Evolutionary conservation across 1,284 basidiomycete species (phyloP), one percentile per base, ranked within the genome.

Genomic region (Rhodotorula glutinis): DNA sequence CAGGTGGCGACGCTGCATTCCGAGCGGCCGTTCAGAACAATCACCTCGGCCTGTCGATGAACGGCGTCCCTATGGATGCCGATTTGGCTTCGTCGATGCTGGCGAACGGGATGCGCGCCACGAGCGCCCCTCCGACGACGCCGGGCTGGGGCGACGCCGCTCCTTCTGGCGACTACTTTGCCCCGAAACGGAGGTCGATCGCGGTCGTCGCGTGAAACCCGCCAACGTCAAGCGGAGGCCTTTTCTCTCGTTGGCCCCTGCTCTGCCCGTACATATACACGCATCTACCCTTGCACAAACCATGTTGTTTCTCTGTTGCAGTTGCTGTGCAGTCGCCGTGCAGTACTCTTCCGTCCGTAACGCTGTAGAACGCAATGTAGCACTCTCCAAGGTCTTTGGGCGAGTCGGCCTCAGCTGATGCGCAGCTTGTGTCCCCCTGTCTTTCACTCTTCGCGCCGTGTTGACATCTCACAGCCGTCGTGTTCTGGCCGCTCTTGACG

Each of bases 111-210:
- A 16, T 53, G 23, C 49, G 62, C 23, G 49, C 55, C 29, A 44
- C 40, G 47, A 63, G 62, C 55, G 62, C 62, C 4, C 62, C 62
- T 2, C 55, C 62, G 29, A 63, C 55, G 29, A 63, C 62, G 21
- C 62, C 62, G 16, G 55, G 62, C 1, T 63, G 62, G 62, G 62
- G 43, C 40, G 55, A 40, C 23, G 40, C 62, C 10, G 55, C 56
- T 40, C 55, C 55, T 1, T 51, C 30, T 14, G 54, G 54, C 9
- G 62, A 63, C 49, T 63, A 63, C 62, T 63, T 63, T 38, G 41
- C 55, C 25, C 55, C 55, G 17, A 63, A 63, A 19, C 47, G 47
- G 55, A 41, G 25, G 56, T 27, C n/a, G 38, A 27, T 17, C 25
- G 47, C 33, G 14, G 25, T 27, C 25, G 14, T 5, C 14, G 38